phyloP scores from a whole-genome alignment of 345 rosid genomes.

The Eucalyptus pauciflora region DNA sequence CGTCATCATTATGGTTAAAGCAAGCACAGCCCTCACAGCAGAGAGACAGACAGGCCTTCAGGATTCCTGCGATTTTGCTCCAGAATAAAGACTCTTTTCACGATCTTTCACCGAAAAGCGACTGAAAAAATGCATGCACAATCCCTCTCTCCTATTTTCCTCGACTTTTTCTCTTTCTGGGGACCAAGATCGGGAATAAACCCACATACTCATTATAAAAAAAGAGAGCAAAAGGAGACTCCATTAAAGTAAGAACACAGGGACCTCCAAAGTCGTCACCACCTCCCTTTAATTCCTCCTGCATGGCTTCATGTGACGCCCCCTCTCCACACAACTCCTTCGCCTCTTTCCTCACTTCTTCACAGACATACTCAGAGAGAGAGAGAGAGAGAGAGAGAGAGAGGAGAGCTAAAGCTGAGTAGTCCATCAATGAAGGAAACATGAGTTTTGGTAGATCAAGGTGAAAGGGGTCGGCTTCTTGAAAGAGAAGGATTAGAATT shows the following conservation, averaged over 20 bases:
- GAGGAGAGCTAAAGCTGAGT: not conserved
- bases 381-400: not conserved
- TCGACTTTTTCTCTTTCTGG: not conserved
- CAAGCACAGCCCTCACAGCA: not conserved
- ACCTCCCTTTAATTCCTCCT: not conserved
- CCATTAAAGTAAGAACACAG: not conserved
- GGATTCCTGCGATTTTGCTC: constrained; percentile 36
- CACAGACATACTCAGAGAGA: not conserved
- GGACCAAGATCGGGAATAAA: not conserved
- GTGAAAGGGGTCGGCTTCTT: not conserved
- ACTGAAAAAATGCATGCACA: constrained; percentile 1
- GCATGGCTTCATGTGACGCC: not conserved
- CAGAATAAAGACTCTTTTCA: not conserved
- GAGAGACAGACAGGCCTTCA: constrained; percentile 40
- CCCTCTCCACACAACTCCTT: not conserved
- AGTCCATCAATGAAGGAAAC: not conserved
- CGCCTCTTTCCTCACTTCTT: not conserved
- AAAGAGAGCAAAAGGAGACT: not conserved
- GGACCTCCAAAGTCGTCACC: not conserved
- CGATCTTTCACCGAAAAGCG: constrained; percentile 57
- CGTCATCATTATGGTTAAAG: not conserved
- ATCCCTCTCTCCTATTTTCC: not conserved
- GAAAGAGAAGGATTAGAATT: not conserved
- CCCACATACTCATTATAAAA: not conserved
- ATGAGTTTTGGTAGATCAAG: not conserved